phyloP scores from a whole-genome alignment of 23 red algal genomes.

The Gracilaria caudata region DNA sequence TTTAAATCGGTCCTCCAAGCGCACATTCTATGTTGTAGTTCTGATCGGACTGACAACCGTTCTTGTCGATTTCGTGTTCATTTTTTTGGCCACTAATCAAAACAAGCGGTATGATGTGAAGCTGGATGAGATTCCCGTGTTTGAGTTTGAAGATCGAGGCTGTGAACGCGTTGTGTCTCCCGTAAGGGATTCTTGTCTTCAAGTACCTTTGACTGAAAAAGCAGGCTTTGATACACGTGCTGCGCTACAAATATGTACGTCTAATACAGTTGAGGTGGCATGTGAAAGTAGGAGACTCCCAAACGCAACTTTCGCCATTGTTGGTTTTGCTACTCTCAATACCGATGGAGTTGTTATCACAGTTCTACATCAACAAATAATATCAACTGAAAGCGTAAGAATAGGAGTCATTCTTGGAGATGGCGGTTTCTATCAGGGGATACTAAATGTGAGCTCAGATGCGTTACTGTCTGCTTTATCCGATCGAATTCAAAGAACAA shows the following conservation, averaged over 20 bases:
- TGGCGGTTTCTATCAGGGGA: neutral
- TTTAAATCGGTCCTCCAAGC: neutral
- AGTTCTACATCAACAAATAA: neutral
- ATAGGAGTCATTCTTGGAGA: neutral
- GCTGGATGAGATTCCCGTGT: neutral
- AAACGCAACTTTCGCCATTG: no score
- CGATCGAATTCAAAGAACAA: neutral
- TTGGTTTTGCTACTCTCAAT: neutral
- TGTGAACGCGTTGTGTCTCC: neutral
- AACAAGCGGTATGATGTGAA: neutral
- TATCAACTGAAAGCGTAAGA: neutral
- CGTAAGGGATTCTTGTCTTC: neutral
- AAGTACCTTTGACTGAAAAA: neutral
- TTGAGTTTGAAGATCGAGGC: conserved; percentile 8
- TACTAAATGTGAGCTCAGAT: neutral
- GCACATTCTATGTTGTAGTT: neutral
- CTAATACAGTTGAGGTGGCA: neutral
- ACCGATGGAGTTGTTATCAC: neutral
- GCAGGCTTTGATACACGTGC: neutral
- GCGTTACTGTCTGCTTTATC: neutral
- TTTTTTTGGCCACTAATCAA: conserved; percentile 1
- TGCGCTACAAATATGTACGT: neutral
- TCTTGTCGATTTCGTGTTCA: conserved; percentile 12
- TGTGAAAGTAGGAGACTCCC: neutral
- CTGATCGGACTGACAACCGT: neutral